Evolutionary conservation across 2,329 filamentous ascomycete species (phyloP).

Genomic region (Fusarium burgessii): DNA sequence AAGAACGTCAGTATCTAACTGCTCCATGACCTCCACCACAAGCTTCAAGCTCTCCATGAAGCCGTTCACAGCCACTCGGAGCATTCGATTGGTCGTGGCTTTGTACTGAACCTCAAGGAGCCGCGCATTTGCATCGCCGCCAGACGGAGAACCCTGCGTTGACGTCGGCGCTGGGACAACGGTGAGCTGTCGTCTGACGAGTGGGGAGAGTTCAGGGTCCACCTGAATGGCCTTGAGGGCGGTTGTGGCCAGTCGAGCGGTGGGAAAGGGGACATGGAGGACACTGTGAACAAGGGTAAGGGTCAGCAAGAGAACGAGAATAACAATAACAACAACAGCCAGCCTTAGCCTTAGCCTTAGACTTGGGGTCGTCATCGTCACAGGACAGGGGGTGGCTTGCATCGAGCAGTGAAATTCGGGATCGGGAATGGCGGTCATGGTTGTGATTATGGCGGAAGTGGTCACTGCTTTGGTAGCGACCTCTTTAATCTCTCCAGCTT

Average conservation of each 20-base stretch:
- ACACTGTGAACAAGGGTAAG: conserved; percentile 61
- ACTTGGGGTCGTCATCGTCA: conserved; percentile 27
- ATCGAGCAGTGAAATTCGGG: conserved; percentile 71
- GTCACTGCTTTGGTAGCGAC: conserved; percentile 30
- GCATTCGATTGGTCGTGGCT: conserved; percentile 95
- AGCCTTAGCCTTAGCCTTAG: conserved; percentile 16
- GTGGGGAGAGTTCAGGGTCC: conserved; percentile 87
- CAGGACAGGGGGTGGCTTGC: conserved; percentile 57
- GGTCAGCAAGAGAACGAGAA: conserved; percentile 23
- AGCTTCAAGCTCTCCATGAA: conserved; percentile 93
- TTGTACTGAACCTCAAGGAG: conserved; percentile 81
- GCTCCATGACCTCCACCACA: conserved; percentile 89
- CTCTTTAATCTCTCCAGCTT: conserved; percentile 18
- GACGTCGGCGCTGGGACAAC: conserved; percentile 57
- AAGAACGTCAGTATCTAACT: conserved; percentile 87
- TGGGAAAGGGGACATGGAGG: conserved; percentile 85
- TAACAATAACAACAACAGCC: conserved; percentile 31
- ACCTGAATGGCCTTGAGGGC: conserved; percentile 83
- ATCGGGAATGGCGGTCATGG: conserved; percentile 58
- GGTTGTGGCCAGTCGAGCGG: conserved; percentile 78
- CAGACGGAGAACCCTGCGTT: conserved; percentile 34
- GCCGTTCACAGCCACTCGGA: conserved; percentile 94
- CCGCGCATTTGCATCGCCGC: conserved; percentile 46
- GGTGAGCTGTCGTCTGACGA: conserved; percentile 79
- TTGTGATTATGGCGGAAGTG: conserved; percentile 25